These are phyloP conservation scores for Tranzscheliella williamsii DNA, from an alignment of 1,284 basidiomycete species.

Conservation along the genomic window DNA sequence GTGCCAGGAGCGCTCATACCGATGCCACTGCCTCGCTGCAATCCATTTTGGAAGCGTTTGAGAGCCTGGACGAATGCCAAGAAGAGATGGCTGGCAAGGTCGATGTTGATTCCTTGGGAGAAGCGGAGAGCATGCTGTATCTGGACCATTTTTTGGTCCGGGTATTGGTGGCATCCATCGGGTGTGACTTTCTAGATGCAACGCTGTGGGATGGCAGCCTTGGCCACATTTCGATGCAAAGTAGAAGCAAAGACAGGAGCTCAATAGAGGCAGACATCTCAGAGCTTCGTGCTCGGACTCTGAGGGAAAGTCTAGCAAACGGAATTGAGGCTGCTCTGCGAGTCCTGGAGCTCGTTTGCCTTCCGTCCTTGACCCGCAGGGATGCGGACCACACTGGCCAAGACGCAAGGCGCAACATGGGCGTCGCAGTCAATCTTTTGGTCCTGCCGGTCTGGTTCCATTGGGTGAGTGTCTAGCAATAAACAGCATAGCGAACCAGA, in stretches of 20 bases:
- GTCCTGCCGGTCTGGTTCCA: constrained; percentile 32
- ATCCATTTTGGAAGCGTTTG: constrained; percentile 12
- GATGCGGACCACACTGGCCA: no score
- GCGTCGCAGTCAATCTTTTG: constrained; percentile 14
- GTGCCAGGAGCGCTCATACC: neutral
- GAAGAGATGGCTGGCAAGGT: constrained; percentile 23
- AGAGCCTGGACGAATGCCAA: constrained; percentile 23
- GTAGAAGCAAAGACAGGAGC: constrained; percentile 1
- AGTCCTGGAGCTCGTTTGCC: constrained; percentile 16
- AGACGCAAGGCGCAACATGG: neutral
- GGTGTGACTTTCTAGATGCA: constrained; percentile 26
- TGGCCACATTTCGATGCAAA: constrained; percentile 6
- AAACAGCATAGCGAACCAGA: no score
- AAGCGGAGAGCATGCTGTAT: constrained; percentile 24
- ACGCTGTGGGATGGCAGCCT: constrained; percentile 31
- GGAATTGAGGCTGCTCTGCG: constrained; percentile 19
- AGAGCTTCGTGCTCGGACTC: constrained; percentile 4
- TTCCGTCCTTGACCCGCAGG: constrained; percentile 2
- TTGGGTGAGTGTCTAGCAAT: no score
- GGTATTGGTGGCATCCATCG: constrained; percentile 25
- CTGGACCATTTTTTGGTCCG: constrained; percentile 15
- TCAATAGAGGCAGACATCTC: constrained; percentile 13
- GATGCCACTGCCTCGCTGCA: constrained; percentile 12
- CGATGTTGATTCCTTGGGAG: constrained; percentile 17
- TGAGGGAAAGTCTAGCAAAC: constrained; percentile 12